Base-by-base conservation (phyloP, 2,329 filamentous ascomycete genomes). In the Nannizziopsis arthrosporioides region DNA sequence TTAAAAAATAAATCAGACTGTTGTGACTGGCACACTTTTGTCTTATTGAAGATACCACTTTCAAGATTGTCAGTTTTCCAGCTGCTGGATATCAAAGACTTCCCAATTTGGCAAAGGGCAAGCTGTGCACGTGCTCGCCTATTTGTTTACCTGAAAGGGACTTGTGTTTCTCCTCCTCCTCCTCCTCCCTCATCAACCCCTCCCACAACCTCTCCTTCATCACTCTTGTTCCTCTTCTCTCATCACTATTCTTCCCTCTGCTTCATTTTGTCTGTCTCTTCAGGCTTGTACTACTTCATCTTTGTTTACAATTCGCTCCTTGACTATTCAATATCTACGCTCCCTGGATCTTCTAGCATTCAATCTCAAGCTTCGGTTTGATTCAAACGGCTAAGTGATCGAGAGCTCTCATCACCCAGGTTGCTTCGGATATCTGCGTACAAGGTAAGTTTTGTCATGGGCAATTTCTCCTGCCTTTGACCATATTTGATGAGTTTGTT, bases 71-170 rank as follows among this genome's bases (percentile, higher is more conserved):
- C 15, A n/a, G 12, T 36, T 15, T 36, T 10, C 15, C 37, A 17
- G 9, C 36, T 32, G 31, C 44, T 47, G 36, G 34, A 6, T 30
- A 42, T 11, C 36, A 18, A 14, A 37, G n/a, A 35, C 15, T 10
- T 47, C 44, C 44, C 8, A 17, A 47, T 41, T 22, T 41, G 44
- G 27, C 9, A 10, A 36, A 19, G 15, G 15, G 2, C 32, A 45
- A 36, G 43, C 17, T 31, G 27, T 15, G 40, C 44, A 47, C 44
- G 44, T 47, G 44, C 30, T 41, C 27, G 19, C 36, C 35, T 32
- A 19, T 32, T 19, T 34, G 36, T 36, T 47, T 41, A 30, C 44
- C 31, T 31, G 27, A 36, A 35, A 17, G 41, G 44, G 18, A 11
- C 17, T 35, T 27, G 22, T 41, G 36, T 27, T 41, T 12, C 35